Conservation (phyloP, 192 early-diverging fungal genomes). For the Gamsiella multidivaricata region DNA sequence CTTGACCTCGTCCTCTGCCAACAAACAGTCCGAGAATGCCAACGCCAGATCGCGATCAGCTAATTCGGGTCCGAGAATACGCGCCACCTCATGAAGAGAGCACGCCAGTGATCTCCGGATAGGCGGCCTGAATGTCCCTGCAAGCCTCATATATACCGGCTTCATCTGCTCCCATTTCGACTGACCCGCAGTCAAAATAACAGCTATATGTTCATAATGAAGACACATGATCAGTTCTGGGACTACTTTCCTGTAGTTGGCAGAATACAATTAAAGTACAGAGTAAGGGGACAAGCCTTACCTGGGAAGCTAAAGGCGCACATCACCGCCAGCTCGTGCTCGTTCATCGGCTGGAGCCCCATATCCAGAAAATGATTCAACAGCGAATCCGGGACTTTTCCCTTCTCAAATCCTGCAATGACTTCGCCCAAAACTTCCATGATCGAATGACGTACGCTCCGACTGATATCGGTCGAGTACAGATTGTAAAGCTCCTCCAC, state of each 20-base stretch:
- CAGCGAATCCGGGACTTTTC: conserved; percentile 57
- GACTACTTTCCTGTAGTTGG: too few relatives aligned
- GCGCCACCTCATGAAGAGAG: conserved; percentile 69
- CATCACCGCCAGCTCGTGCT: conserved; percentile 63
- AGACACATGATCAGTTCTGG: too few relatives aligned
- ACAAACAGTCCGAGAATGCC: conserved; percentile 63
- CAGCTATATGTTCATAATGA: conserved; percentile 47
- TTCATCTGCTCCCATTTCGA: conserved; percentile 68
- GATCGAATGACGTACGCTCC: conserved; percentile 63
- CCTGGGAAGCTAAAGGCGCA: conserved; percentile 72
- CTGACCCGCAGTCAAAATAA: conserved; percentile 65
- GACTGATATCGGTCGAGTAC: conserved; percentile 63
- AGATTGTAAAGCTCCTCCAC: conserved; percentile 61
- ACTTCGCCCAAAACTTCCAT: conserved; percentile 68
- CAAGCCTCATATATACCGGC: conserved; percentile 43
- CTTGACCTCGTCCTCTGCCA: conserved; percentile 73
- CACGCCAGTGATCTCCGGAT: conserved; percentile 68
- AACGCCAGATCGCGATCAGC: conserved; percentile 64
- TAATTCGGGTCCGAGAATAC: conserved; percentile 64
- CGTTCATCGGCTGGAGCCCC: conserved; percentile 60
- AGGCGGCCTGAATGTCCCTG: conserved; percentile 58
- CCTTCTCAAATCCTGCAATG: conserved; percentile 63
- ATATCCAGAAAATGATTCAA: conserved; percentile 62
- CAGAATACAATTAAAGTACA: too few relatives aligned
- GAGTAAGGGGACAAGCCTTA: conserved; percentile 4